Percentiles rank a stretch among this genome's conserved stretches.
phyloP scores from a whole-genome alignment of 805 yeast genomes.

The Myxozyma monticola region DNA sequence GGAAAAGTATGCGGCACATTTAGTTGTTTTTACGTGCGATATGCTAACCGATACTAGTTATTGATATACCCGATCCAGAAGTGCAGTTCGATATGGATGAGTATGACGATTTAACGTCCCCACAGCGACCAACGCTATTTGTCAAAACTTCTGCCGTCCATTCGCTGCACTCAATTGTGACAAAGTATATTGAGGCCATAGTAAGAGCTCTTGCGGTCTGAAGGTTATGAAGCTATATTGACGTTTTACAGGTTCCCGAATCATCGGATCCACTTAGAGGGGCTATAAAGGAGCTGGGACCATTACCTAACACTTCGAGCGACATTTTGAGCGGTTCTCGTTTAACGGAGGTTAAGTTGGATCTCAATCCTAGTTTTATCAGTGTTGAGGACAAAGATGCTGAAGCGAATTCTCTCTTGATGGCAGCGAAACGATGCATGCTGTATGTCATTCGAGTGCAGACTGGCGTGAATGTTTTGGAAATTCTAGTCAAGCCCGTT shows the following conservation, averaged over 20 bases:
- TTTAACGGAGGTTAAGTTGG: conserved; percentile 54
- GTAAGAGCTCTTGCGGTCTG: conserved; percentile 21
- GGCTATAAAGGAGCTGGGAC: conserved; percentile 46
- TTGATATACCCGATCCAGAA: conserved; percentile 60
- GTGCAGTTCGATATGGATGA: conserved; percentile 58
- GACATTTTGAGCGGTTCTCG: conserved; percentile 53
- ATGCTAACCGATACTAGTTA: conserved; percentile 36
- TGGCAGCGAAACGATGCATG: conserved; percentile 81
- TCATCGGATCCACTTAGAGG: conserved; percentile 56
- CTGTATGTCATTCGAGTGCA: conserved; percentile 82
- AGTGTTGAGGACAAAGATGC: conserved; percentile 51
- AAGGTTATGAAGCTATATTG: not conserved
- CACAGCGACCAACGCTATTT: conserved; percentile 44
- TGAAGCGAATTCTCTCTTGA: conserved; percentile 57
- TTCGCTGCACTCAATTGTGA: conserved; percentile 42
- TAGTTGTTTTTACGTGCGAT: not conserved
- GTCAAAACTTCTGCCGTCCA: conserved; percentile 42
- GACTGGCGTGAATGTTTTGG: conserved; percentile 63
- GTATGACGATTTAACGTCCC: conserved; percentile 66
- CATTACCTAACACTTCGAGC: conserved; percentile 46
- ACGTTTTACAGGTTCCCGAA: conserved; percentile 17
- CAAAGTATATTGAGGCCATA: conserved; percentile 35
- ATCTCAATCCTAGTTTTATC: conserved; percentile 57
- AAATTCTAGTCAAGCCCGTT: conserved; percentile 66
- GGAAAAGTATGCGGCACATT: conserved; percentile 31